Conservation (phyloP, 2,329 filamentous ascomycete genomes). For the Mycosphaerella sp. region DNA sequence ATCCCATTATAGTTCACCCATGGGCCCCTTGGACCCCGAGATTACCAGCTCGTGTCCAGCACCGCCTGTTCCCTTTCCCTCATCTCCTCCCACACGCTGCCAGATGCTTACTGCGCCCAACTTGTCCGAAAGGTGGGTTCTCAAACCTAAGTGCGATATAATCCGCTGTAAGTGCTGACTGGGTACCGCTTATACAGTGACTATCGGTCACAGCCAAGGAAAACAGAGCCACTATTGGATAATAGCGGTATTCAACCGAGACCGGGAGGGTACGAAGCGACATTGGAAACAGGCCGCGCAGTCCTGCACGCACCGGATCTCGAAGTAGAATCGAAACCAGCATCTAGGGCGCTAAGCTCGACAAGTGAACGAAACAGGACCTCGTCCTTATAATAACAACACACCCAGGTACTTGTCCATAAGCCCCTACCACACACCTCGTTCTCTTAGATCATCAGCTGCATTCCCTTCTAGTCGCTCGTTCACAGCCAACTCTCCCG, state of each 20-base stretch:
- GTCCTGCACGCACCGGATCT: background rate
- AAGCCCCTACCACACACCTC: background rate
- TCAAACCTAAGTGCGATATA: background rate
- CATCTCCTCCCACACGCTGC: background rate
- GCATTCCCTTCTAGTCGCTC: conserved; percentile 9
- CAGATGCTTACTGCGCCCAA: background rate
- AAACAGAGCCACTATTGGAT: background rate
- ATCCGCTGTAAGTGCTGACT: background rate
- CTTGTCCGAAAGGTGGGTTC: background rate
- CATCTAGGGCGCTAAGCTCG: background rate
- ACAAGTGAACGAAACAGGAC: background rate
- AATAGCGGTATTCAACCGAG: conserved; percentile 13
- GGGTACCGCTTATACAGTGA: background rate
- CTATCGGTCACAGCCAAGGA: background rate
- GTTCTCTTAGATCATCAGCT: background rate
- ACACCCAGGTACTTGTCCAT: conserved; percentile 6
- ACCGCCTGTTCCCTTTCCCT: background rate
- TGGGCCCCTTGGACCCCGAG: background rate
- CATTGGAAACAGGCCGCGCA: background rate
- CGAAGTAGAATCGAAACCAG: background rate
- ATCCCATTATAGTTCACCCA: background rate
- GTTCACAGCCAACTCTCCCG: conserved; percentile 7
- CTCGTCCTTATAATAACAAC: conserved; percentile 3
- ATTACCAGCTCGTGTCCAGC: background rate
- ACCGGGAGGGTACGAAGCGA: conserved; percentile 9